Base-by-base conservation (phyloP, 108 stramenopile species). In the Skeletonema costatum region DNA sequence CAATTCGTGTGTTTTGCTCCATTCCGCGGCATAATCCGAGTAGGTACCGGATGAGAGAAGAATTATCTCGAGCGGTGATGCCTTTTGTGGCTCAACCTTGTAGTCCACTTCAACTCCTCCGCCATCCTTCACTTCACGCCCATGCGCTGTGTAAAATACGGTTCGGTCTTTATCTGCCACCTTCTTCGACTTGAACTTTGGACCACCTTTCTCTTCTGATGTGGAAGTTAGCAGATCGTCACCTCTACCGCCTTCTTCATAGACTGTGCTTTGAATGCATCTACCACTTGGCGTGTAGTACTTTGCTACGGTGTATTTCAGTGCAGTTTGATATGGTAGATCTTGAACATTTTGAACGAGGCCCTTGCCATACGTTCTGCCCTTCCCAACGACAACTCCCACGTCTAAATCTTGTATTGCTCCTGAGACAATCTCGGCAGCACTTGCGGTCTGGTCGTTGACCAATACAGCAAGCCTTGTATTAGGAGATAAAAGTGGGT, bases 271-370 rank as follows among this genome's bases (percentile, higher is more conserved):
- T 81, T 98, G 98, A 59, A 93, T 91, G 39, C 80, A 98, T 35
- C 96, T 83, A 19, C 98, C 98, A 73, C 85, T 87, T n/a, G 98
- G 98, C 0, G 98, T 98, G 87, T 97, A 98, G 78, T 98, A 98
- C 74, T 97, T 96, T 39, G 97, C 98, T 7, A 98, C 97, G 16
- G 98, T 98, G 76, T 93, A 97, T 76, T 98, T 98, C 31, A 98
- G 83, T 2, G 97, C 96, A 42, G 83, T 79, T 44, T 90, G 88
- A 66, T 92, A 95, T 1, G 94, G 94, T 10, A 96, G 68, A 31
- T 88, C 87, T 68, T 95, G 95, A 5, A 98, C 97, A 82, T 97
- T 97, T 77, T 98, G 98, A n/a, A 98, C 97, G n/a, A 98, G 77
- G 3, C 98, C 98, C 81, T 98, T 98, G 32, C 98, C 97, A 81